These are phyloP conservation scores for Saprolegnia parasitica DNA, from an alignment of 352 stramenopile species.

Conservation along the genomic window DNA sequence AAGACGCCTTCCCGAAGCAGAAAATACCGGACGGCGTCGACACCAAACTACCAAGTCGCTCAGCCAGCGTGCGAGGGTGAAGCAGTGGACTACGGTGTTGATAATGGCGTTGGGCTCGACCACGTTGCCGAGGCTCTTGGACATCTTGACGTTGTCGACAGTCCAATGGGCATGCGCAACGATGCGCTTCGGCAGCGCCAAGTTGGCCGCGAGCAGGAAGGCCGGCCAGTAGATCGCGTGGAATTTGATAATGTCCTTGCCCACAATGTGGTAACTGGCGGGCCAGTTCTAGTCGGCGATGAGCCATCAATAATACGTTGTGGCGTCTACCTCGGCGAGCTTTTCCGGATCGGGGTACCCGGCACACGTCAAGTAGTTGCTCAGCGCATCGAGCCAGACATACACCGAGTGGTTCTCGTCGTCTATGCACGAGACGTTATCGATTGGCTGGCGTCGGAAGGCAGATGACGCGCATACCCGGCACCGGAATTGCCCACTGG, in stretches of 20 bases:
- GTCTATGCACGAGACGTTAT: too few species aligned
- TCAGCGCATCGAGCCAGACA: constrained; percentile 98
- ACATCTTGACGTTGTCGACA: constrained; percentile 98
- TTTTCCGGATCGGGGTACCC: constrained; percentile 79
- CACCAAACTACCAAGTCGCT: constrained; percentile 58
- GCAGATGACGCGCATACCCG: constrained; percentile 33
- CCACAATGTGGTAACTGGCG: constrained; percentile 90
- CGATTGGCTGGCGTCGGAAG: too few species aligned
- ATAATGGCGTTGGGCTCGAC: constrained; percentile 93
- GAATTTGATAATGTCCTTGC: constrained; percentile 99
- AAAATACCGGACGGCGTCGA: constrained; percentile 93
- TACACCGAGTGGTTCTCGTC: constrained; percentile 95
- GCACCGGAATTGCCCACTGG: constrained; percentile 96
- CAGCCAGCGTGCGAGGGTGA: neutral
- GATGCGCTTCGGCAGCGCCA: constrained; percentile 91
- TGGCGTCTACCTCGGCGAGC: constrained; percentile 27
- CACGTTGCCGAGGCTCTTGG: constrained; percentile 98
- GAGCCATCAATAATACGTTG: neutral
- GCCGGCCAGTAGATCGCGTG: constrained; percentile 98
- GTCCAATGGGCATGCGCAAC: constrained; percentile 99
- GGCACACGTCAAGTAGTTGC: constrained; percentile 97
- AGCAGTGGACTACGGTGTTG: constrained; percentile 40
- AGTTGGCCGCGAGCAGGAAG: constrained; percentile 90
- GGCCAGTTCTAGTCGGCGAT: constrained; percentile 45
- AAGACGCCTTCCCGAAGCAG: constrained; percentile 90